Base-by-base conservation (phyloP, 257 asterid genomes). In the Orobanche coerulescens region DNA sequence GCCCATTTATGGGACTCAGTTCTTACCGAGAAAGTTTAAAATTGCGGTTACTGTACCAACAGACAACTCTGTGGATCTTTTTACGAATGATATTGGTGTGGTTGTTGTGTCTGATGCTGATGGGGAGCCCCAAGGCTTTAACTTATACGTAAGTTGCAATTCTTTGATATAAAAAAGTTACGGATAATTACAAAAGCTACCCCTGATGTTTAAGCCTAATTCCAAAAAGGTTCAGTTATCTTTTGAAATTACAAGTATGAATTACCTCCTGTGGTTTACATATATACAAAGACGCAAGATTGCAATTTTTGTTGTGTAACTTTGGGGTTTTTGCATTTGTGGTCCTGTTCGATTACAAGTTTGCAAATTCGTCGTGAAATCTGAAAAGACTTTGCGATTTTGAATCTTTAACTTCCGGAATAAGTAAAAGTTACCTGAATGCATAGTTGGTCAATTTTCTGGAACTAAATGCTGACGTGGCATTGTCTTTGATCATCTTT, bases 1-100 rank as follows among this genome's bases (percentile, higher is more conserved):
- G 78, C 98, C 98, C 62, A 88, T 92, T 39, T 92, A 92, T 73
- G 98, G 98, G 74, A 86, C 94, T 57, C 98, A 92, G 72, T 92
- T 92, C 83, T 79, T 92, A 76, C 98, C 95, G 36, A 92, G 96
- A 78, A 92, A 92, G 87, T 92, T 92, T 81, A 92, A 92, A 55
- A 40, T 92, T 73, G 98, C 96, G 0, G 98, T 92, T 36, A 86
- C 98, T 37, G 94, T 92, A 62, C 96, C 98, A 10, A 61, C 82
- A 6, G 98, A 92, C 75, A 92, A 92, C 81, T 92, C 98, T 2
- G 95, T 86, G 66, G 98, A 92, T 76, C 58, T 92, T n/a, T 81
- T 92, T 49, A 86, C 98, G 1, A 92, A 92, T 74, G 98, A 92
- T 54, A 73, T 92, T 69, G 98, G 98, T 20, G 82, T 82, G 18